Percentiles rank a stretch among this genome's conserved stretches.
Conservation (phyloP, 176 grass and related monocot genomes). For the Carex myosuroides region DNA sequence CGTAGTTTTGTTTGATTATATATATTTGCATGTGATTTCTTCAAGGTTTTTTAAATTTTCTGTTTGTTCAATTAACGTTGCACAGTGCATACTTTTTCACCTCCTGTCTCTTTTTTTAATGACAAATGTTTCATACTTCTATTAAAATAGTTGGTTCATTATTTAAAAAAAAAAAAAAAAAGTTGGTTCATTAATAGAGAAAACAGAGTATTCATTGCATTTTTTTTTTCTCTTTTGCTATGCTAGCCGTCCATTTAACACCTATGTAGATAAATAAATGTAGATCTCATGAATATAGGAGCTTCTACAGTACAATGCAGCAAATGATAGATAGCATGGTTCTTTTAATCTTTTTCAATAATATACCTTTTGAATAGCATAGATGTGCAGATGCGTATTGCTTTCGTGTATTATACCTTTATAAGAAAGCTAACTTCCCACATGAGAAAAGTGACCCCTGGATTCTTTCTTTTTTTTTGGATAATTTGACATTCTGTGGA, state of each 20-base stretch:
- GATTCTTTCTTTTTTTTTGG: neutral
- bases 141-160: neutral
- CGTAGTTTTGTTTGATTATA: neutral
- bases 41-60: neutral
- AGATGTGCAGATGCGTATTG: neutral
- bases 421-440: constrained; percentile 24
- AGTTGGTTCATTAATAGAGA: neutral
- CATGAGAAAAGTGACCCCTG: constrained; percentile 6
- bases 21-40: neutral
- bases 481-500: constrained; percentile 21
- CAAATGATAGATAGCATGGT: neutral
- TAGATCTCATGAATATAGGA: neutral
- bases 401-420: constrained; percentile 2
- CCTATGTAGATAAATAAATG: neutral
- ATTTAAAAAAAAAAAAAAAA: neutral
- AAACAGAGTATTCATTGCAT: neutral
- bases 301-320: neutral
- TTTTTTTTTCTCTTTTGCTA: neutral
- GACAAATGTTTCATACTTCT: neutral
- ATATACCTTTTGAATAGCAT: constrained; percentile 4
- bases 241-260: neutral
- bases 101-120: neutral
- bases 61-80: neutral
- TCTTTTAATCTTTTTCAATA: neutral
- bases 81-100: neutral